Base-by-base conservation (phyloP, 805 yeast species). In the Pichia heedii region DNA sequence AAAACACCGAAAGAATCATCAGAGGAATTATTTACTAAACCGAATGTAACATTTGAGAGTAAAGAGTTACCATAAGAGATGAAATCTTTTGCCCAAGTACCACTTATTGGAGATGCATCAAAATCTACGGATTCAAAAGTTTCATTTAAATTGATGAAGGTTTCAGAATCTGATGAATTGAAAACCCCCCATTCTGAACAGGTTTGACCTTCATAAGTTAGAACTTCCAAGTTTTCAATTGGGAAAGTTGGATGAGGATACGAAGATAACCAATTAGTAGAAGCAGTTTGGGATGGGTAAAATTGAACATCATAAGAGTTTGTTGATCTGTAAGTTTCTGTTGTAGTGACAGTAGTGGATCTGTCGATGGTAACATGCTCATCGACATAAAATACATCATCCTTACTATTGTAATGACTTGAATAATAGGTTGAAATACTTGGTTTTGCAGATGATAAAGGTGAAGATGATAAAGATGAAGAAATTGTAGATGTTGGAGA, bases 11-110 rank as follows among this genome's bases (percentile, higher is more conserved):
- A 61, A 15, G 45, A 37, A 13, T 76, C 61, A 2, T 84, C 73
- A 43, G 73, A 71, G 4, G 82, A 71, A 32, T 58, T 58, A 54
- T 74, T 71, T 2, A 82, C 93, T 18, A 85, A 73, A 3, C 88
- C 95, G 59, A 86, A 74, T 5, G 84, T 72, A 19, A 81, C 62
- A 45, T 69, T 65, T 0, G 63, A 46, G 5, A 82, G 58, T 6
- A 66, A 57, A 11, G 67, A 57, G 39, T 65, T 71, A 22, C 79
- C 77, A 41, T 81, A 51, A 5, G 52, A 45, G 3, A 86, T 69
- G 36, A 61, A 60, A 55, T 85, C 95, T 34, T 65, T 58, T 8
- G 81, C 89, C 74, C 74, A 73, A 44, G 56, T 34, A 18, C 77
- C 77, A 3, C 27, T 22, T 6, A 75, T 71, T 19, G 40, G 52